Evolutionary conservation across 2,329 filamentous ascomycete species (phyloP), one percentile per base, ranked within the genome.

Genomic region (Penicillium sp.): DNA sequence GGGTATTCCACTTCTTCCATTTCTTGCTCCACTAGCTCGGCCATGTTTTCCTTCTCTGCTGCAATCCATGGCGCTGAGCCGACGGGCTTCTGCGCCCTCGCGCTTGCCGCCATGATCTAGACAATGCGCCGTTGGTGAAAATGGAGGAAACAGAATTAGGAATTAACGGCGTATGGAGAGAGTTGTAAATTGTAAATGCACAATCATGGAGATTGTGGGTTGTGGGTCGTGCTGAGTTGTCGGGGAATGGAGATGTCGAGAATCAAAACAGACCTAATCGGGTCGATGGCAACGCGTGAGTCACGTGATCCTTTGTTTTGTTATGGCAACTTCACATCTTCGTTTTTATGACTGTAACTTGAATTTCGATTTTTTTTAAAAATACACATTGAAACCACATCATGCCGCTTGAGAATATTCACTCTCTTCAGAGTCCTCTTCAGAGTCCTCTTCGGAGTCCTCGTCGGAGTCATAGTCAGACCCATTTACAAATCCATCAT

Each of bases 1-100:
- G 92, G 91, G 77, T 90, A 97, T 43, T 90, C 86, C 71, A 97
- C 96, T 77, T 99, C 96, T 66, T 97, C 93, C 54, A 90, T 84
- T 75, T 97, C 94, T 55, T 91, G 85, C 47, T 89, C 83, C 17
- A 89, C 84, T 62, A 97, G 87, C 64, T 90, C 84, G 54, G 86
- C 79, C 15, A 91, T 88, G 69, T 93, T 89, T 43, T 88, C 83
- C 67, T 93, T 86, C 80, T 99, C 94, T 65, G 91, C 87, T 33
- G 87, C 80, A 64, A 97, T 86, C 94, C 94, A 99, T 77, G 88
- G 82, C 68, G 86, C 80, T 60, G 91, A 94, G 74, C 92, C 93
- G 66, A 96, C 87, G 70, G 89, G 70, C 68, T 75, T 75, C 62
- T 77, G 76, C 61, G 69, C 70, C 70, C 72, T 76, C 59, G 73